Conservation (phyloP, 2,329 filamentous ascomycete genomes). For the Thelonectria rubi region DNA sequence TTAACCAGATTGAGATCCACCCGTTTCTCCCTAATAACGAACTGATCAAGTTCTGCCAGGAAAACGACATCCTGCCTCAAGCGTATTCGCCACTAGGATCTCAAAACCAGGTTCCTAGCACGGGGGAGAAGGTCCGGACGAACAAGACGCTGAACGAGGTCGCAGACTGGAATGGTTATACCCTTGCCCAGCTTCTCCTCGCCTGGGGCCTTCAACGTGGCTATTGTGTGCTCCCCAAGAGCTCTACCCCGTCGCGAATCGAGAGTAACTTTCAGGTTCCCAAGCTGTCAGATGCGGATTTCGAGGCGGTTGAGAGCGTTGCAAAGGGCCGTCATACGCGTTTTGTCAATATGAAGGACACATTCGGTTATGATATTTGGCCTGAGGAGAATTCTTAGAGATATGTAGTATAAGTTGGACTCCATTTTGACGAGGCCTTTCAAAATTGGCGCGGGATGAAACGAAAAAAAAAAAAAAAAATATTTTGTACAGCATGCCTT, state of each 20-base stretch:
- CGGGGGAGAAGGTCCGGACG: constrained; percentile 44
- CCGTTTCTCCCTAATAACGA: constrained; percentile 58
- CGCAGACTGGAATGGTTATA: constrained; percentile 60
- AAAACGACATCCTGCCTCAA: constrained; percentile 59
- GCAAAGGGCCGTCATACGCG: constrained; percentile 69
- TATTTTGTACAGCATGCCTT: no score
- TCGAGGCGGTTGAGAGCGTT: constrained; percentile 50
- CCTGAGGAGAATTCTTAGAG: constrained; percentile 57
- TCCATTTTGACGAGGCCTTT: not conserved
- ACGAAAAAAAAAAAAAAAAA: no score
- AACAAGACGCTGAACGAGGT: constrained; percentile 57
- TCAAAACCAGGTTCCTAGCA: constrained; percentile 48
- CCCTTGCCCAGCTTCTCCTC: constrained; percentile 62
- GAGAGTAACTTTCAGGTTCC: constrained; percentile 45
- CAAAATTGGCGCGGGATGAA: no score
- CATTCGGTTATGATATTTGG: constrained; percentile 78
- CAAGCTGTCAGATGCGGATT: constrained; percentile 62
- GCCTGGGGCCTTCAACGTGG: constrained; percentile 71
- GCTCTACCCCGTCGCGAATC: constrained; percentile 71
- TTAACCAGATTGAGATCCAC: constrained; percentile 62
- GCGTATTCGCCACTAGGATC: constrained; percentile 72
- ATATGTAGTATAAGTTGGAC: not conserved
- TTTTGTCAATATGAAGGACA: constrained; percentile 86
- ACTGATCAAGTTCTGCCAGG: constrained; percentile 62
- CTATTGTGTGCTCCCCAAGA: constrained; percentile 76